Base-by-base conservation (phyloP, 805 yeast species). In the Kluyveromyces siamensis region DNA sequence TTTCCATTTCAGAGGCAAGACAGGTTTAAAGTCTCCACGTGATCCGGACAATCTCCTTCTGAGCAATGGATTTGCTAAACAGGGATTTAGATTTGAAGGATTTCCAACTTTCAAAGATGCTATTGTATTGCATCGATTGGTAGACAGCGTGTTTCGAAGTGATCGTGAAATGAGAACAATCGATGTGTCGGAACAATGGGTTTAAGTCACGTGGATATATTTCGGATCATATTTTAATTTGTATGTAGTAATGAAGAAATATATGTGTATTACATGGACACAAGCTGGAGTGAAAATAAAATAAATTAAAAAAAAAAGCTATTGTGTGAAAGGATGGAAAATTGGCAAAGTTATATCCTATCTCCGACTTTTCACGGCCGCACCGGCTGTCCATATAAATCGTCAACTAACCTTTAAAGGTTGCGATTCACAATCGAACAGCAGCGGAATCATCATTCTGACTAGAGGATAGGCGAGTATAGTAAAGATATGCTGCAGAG, bases 81-180 rank as follows among this genome's bases (percentile, higher is more conserved):
- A 62, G 51, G 58, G 62, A 5, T 59, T 62, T 21, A 56, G 54
- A 27, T 56, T 59, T 43, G 62, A 59, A 41, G 67, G 67, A 2
- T 62, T 61, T 42, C 67, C 67, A 8, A 62, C 67, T 19, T 50
- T 62, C 27, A 43, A 50, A 25, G 61, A 57, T 47, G 61, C 57
- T 11, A 37, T 57, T 10, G 27, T 52, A n/a, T 44, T 57, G 13
- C 52, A 53, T 42, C 41, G 59, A 37, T 47, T 62, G 35, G 55
- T 62, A 7, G 65, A 61, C 36, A 52, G 50, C 37, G 67, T 61
- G 13, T 55, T 55, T 27, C 50, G 50, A 51, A 61, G 67, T 51
- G 57, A 53, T 48, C 36, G 44, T 16, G 40, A 40, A n/a, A 30
- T 35, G 11, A 18, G 30, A 14, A 46, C 49, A 2, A 18, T 48